Evolutionary conservation across 2,329 filamentous ascomycete genomes (phyloP).

Genomic region (Colletotrichum gloeosporioides): DNA sequence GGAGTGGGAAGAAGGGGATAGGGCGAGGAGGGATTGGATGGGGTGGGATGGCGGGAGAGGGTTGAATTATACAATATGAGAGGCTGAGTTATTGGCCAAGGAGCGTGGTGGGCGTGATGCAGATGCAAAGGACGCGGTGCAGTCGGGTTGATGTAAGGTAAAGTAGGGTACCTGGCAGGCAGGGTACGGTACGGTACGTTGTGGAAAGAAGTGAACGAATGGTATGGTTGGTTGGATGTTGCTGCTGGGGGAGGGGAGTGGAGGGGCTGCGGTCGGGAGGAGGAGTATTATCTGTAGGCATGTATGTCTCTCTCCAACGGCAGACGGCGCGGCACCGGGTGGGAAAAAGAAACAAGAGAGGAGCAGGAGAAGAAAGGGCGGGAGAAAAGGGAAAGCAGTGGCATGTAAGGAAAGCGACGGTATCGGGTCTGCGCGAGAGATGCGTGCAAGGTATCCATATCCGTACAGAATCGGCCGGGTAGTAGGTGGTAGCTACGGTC

Average conservation of each 20-base stretch:
- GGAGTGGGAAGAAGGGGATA: background rate
- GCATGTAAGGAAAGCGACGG: conserved; percentile 11
- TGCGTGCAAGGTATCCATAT: background rate
- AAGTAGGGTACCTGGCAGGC: background rate
- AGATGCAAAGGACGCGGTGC: conserved; percentile 7
- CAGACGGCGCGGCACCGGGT: background rate
- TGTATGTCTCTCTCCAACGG: conserved; percentile 1
- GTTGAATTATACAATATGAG: conserved; percentile 13
- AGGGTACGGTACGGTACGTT: background rate
- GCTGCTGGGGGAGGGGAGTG: background rate
- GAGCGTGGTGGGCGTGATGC: background rate
- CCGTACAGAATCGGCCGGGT: background rate
- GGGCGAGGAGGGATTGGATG: background rate
- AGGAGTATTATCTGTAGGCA: background rate
- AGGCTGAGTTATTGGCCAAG: background rate
- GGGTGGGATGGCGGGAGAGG: background rate
- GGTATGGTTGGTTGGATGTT: background rate
- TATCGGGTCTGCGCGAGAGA: background rate
- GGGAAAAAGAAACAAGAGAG: background rate
- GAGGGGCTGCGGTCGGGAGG: background rate
- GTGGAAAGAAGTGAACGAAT: background rate
- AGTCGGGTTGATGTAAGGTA: background rate
- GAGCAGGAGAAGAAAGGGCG: background rate
- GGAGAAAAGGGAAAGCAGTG: conserved; percentile 16
- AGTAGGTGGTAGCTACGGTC: background rate